Evolutionary conservation across 2,329 filamentous ascomycete genomes (phyloP), one percentile per base, ranked within the genome.

Genomic region (Trichoderma sp.): DNA sequence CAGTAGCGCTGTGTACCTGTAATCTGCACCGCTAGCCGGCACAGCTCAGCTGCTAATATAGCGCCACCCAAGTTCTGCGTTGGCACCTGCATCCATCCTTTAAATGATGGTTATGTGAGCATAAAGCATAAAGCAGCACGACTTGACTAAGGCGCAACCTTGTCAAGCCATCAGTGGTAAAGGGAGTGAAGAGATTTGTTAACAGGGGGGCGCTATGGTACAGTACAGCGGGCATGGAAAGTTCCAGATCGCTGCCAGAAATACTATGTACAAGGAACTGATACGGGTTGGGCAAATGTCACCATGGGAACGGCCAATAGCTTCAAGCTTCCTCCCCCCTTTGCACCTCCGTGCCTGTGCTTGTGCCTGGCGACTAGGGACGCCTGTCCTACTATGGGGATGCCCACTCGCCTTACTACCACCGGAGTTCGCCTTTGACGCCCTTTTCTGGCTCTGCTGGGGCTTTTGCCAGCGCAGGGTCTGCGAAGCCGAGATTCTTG

Each of bases 401-500:
- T 33, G 45, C 63, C 63, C 71, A 45, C 71, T 59, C 71, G 71
- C 63, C 50, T 62, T 68, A 33, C 76, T 80, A 85, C 84, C 84
- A 84, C 50, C 79, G 79, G 64, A 85, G 77, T 75, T 85, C 83
- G 64, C 83, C 84, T 78, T 85, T 85, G 76, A 81, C 80, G 62
- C 80, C 81, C 71, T 81, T 83, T 79, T 84, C 81, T n/a, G 82
- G 78, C 79, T 84, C 81, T 21, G 82, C 77, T 68, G 76, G 62
- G 16, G 68, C 66, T 62, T 77, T 71, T 71, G 76, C 74, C 71
- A 79, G 79, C 35, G 77, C 75, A 74, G 79, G 76, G 64, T 83
- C 81, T 63, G 87, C 80, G 80, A 97, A 97, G 0, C 97, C 97
- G 56, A 99, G 87, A 82, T 99, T 99, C 84, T 94, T 95, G 85